Evolutionary conservation across 2,329 filamentous ascomycete genomes (phyloP).

Genomic region (Diplodia corticola): DNA sequence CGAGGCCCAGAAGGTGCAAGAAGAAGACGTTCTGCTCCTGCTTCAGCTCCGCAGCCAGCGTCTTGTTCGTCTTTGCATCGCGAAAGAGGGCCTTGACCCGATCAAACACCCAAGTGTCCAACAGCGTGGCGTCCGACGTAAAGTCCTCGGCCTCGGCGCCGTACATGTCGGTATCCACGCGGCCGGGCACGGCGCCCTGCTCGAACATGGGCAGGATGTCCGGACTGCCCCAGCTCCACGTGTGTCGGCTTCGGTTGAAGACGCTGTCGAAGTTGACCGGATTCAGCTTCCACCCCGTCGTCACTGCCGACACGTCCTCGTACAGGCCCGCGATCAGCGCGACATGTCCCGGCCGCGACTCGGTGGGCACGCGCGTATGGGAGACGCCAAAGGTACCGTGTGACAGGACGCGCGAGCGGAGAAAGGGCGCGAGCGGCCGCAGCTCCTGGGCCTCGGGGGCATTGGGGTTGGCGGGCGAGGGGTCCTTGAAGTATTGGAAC

Average conservation of each 20-base stretch:
- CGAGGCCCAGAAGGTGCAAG: conserved; percentile 85
- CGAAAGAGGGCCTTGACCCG: conserved; percentile 84
- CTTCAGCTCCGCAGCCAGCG: conserved; percentile 68
- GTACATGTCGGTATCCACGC: conserved; percentile 86
- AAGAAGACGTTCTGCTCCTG: conserved; percentile 94
- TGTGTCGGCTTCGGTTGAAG: conserved; percentile 94
- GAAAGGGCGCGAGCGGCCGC: conserved; percentile 82
- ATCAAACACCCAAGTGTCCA: conserved; percentile 96
- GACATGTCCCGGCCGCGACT: conserved; percentile 94
- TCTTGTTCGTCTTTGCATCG: conserved; percentile 74
- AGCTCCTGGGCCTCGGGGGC: conserved; percentile 63
- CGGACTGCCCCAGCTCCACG: conserved; percentile 98
- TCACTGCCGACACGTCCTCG: conserved; percentile 96
- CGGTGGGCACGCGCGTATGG: conserved; percentile 93
- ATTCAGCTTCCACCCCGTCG: conserved; percentile 97
- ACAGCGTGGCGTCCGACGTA: conserved; percentile 72
- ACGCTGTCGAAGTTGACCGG: conserved; percentile 98
- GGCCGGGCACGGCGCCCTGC: conserved; percentile 81
- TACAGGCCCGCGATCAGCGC: conserved; percentile 95
- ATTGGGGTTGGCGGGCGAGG: conserved; percentile 62
- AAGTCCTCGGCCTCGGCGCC: conserved; percentile 86
- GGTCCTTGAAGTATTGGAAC: conserved; percentile 89
- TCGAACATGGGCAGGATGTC: conserved; percentile 98
- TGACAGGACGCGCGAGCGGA: conserved; percentile 83
- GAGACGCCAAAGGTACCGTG: conserved; percentile 96